Base-by-base conservation (phyloP, 78 protist genomes). In the Dictyostelium brefeldianum region DNA sequence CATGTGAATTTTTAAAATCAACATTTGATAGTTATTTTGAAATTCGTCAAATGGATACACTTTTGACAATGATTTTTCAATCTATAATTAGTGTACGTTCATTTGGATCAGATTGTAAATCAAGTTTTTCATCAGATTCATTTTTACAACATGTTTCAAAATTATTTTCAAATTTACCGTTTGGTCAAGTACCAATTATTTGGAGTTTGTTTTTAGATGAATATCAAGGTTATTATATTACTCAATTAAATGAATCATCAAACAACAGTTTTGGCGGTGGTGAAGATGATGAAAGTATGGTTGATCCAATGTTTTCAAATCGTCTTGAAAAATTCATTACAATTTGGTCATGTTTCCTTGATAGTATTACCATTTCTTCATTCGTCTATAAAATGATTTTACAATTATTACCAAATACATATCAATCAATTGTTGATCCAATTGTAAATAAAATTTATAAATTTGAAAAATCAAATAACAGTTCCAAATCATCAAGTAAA, bases 101-200 rank as follows among this genome's bases (percentile, higher is more conserved):
- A 36, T 46, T 46, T 46, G 56, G 56, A n/a, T 18, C n/a, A 15
- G 46, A 46, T 46, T 18, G 31, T 15, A 70, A 70, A 41, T 36
- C 31, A 29, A 25, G 25, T 7, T 4, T 70, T 36, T 15, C 6
- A 20, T 11, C 18, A 7, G 56, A 36, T 11, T 1, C 1, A 59
- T 47, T 46, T 29, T n/a, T 73, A 20, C 22, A 36, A 27, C 56
- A 71, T 43, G 14, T 71, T 41, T 27, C 57, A 29, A 69, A 53
- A 18, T 62, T 54, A 15, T 54, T 84, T 12, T 15, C 50, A n/a
- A 74, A 67, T 17, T 15, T 87, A 31, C 93, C 93, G 59, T 87
- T 87, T 87, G 93, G 93, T 77, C 93, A 77, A 20, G 84, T 87
- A 11, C 93, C 93, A 47, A 27, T 77, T 22, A 87, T 87, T 47